Base-by-base conservation (phyloP, 2,329 filamentous ascomycete species). In the Aspergillus sp. region DNA sequence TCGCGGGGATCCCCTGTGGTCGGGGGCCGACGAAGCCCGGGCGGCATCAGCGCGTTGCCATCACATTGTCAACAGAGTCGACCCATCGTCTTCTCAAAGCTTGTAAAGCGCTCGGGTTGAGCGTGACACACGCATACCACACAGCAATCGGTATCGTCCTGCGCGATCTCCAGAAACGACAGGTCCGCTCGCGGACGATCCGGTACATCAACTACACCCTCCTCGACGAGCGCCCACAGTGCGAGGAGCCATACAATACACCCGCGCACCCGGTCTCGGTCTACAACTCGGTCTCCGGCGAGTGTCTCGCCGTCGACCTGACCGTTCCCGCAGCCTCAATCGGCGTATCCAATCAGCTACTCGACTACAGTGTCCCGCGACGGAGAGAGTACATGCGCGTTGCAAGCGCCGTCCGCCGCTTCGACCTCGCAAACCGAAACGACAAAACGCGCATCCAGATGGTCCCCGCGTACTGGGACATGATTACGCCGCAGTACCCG, bases 251-350 rank as follows among this genome's bases (percentile, higher is more conserved):
- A 4, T 72, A 69, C 46, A 65, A 49, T 17, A 66, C 63, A 4
- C 22, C 65, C 0, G 30, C 46, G 0, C 70, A 72, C 54, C 60
- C 69, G 0, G 68, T 52, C 1, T 59, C 67, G 3, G 64, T 67
- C 1, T 72, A 72, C 49, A 67, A 72, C 47, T 72, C 70, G 8
- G 66, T 69, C 1, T 72, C 69, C 0, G 69, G 70, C 9, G 55
- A 60, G 15, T 62, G 62, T 28, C 59, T 71, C 4, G 57, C 58
- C 1, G 48, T 72, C 11, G 68, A 72, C 30, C 23, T 69, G 38
- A 65, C n/a, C 1, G 66, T 70, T 5, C 60, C 63, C 6, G 54
- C 47, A 0, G 54, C 49, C 5, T 38, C 55, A 1, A 48, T 54
- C 7, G 49, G 45, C 19, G 31, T 19, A 1, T 30, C 8, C 1